These are phyloP conservation scores for Silybum marianum DNA, from an alignment of 129 eudicot species.

Conservation along the genomic window DNA sequence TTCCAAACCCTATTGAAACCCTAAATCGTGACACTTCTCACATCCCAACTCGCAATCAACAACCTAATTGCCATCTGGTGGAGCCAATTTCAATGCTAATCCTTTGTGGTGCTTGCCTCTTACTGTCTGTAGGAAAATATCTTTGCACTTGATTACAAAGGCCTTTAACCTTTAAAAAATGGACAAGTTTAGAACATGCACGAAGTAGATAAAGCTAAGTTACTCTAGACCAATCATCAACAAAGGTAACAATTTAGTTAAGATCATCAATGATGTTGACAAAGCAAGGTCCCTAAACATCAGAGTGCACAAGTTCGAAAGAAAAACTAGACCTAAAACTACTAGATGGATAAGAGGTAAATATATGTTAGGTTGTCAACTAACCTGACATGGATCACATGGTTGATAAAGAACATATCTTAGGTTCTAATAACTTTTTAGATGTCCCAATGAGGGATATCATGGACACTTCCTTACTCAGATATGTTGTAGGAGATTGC, in stretches of 20 bases:
- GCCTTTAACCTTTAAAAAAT: not conserved
- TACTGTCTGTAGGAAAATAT: not conserved
- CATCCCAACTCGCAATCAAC: not conserved
- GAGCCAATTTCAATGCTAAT: not conserved
- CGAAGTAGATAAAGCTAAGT: constrained; percentile 3
- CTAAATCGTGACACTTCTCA: not conserved
- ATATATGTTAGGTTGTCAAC: not conserved
- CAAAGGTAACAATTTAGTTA: not conserved
- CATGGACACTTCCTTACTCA: not conserved
- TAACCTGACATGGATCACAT: not conserved
- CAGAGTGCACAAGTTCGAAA: not conserved
- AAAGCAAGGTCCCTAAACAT: not conserved
- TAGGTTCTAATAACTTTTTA: not conserved
- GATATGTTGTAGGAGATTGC: not conserved
- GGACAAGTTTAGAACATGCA: not conserved
- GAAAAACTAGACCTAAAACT: not conserved
- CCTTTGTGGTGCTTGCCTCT: not conserved
- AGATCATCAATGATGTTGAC: not conserved
- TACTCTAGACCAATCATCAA: not conserved
- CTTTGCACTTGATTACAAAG: not conserved
- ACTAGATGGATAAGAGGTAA: not conserved
- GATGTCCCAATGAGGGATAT: not conserved
- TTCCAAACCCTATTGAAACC: not conserved
- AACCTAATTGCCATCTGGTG: not conserved
- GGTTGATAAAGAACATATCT: not conserved